A percentile compares a stretch with the other conserved stretches of the same genome.
Conservation (phyloP, 768 basidiomycete genomes). For the Psilocybe cubensis region DNA sequence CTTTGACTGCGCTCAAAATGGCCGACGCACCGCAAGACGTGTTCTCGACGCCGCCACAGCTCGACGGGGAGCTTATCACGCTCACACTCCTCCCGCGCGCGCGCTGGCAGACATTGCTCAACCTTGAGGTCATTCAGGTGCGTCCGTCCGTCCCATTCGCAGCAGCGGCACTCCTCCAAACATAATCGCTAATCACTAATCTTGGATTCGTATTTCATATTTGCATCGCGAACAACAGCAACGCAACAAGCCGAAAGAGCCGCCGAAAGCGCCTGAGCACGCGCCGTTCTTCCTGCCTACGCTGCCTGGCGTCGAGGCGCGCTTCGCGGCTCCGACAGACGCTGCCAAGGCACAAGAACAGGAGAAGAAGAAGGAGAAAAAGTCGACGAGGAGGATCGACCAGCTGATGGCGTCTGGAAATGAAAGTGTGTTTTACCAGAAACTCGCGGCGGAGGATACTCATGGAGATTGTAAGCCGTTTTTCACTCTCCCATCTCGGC, state of each 20-base stretch:
- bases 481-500: background rate
- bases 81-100: slow-evolving; percentile 90
- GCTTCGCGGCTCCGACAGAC: slow-evolving; percentile 65
- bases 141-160: slow-evolving; percentile 19
- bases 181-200: background rate
- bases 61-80: slow-evolving; percentile 91
- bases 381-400: slow-evolving; percentile 55
- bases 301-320: slow-evolving; percentile 81
- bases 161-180: background rate
- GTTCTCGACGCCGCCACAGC: slow-evolving; percentile 85
- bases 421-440: slow-evolving; percentile 74
- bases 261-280: slow-evolving; percentile 92
- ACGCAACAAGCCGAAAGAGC: slow-evolving; percentile 96
- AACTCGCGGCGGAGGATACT: slow-evolving; percentile 55
- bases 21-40: slow-evolving; percentile 67
- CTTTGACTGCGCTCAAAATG: slow-evolving; percentile 63
- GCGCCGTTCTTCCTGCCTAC: slow-evolving; percentile 98
- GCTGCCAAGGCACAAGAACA: slow-evolving; percentile 24
- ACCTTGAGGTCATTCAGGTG: slow-evolving; percentile 92
- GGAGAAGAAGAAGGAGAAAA: slow-evolving; percentile 35
- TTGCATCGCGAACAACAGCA: slow-evolving; percentile 47
- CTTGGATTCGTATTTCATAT: too few relatives aligned
- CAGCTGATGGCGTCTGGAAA: slow-evolving; percentile 46
- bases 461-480: slow-evolving; percentile 71
- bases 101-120: slow-evolving; percentile 96